phyloP scores from a whole-genome alignment of 805 yeast species.

The Ogataea chonburiensis region DNA sequence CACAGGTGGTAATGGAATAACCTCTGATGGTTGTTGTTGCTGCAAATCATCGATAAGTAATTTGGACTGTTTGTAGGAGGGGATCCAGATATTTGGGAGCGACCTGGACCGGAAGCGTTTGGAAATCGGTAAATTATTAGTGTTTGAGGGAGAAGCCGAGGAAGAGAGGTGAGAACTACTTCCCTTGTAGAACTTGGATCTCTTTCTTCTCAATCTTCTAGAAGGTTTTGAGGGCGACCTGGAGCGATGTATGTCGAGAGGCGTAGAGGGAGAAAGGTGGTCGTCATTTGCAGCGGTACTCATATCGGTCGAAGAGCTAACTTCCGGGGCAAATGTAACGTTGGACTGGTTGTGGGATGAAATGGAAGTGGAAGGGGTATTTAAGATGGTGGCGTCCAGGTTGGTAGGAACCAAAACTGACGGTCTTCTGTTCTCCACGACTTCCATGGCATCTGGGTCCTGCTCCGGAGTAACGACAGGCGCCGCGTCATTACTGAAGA shows the following conservation, averaged over 20 bases:
- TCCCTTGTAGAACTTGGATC: conserved; percentile 18
- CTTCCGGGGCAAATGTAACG: conserved; percentile 17
- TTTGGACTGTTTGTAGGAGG: conserved; percentile 24
- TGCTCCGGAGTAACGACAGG: conserved; percentile 13
- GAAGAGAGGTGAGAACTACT: conserved; percentile 8
- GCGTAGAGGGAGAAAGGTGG: conserved; percentile 8
- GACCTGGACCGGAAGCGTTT: conserved; percentile 36
- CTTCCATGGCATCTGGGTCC: conserved; percentile 20
- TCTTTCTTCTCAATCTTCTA: conserved; percentile 16
- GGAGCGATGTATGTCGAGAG: conserved; percentile 15
- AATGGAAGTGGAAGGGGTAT: conserved; percentile 19
- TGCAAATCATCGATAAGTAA: conserved; percentile 21
- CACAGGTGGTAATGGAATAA: conserved; percentile 64
- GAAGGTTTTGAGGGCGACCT: conserved; percentile 16
- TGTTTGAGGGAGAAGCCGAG: conserved; percentile 7
- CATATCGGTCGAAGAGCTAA: conserved; percentile 8
- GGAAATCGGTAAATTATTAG: conserved; percentile 20
- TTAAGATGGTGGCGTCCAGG: conserved; percentile 19
- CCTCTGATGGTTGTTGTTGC: conserved; percentile 12
- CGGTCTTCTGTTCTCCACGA: conserved; percentile 32
- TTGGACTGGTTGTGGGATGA: conserved; percentile 7
- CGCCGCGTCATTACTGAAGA: conserved; percentile 24
- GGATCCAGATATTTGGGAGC: conserved; percentile 35
- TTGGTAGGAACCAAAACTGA: conserved; percentile 28
- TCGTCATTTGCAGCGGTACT: conserved; percentile 4